Percentiles rank a stretch among this genome's conserved stretches.
phyloP scores from a whole-genome alignment of 1,284 basidiomycete genomes.

The Malassezia japonica region DNA sequence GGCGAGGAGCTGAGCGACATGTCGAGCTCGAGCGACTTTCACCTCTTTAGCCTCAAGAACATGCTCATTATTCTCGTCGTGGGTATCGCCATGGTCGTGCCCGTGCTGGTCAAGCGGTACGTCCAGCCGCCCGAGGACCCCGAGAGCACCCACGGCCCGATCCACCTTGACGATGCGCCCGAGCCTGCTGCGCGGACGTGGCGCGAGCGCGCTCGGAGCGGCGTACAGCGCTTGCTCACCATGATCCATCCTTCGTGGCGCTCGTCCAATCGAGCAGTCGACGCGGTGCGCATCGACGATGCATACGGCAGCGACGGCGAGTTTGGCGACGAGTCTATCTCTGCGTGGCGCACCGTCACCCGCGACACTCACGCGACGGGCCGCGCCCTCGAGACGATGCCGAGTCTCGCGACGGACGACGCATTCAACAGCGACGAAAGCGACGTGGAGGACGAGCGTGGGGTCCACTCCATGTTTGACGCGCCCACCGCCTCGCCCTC shows the following conservation, averaged over 20 bases:
- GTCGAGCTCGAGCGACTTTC: conserved; percentile 83
- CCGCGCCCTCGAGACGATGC: not conserved
- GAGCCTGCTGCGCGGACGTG: too few relatives aligned
- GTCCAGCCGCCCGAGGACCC: conserved; percentile 13
- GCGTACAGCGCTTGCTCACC: not conserved
- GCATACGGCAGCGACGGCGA: too few relatives aligned
- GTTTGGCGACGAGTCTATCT: too few relatives aligned
- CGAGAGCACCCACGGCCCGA: conserved; percentile 7
- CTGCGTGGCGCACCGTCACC: too few relatives aligned
- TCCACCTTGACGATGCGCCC: conserved; percentile 12
- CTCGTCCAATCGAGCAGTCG: too few relatives aligned
- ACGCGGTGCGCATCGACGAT: too few relatives aligned
- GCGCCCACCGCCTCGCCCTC: too few relatives aligned
- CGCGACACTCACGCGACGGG: too few relatives aligned
- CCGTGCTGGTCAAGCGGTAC: conserved; percentile 53
- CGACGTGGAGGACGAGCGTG: too few relatives aligned
- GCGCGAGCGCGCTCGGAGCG: not conserved
- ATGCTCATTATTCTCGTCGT: conserved; percentile 71
- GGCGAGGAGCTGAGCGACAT: conserved; percentile 81
- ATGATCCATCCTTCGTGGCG: not conserved
- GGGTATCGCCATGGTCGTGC: conserved; percentile 78
- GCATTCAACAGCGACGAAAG: not conserved
- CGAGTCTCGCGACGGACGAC: not conserved
- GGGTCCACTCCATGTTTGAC: too few relatives aligned
- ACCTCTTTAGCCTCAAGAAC: conserved; percentile 78